Evolutionary conservation across 495 filamentous ascomycete species (phyloP).

Genomic region (Podospora australis): DNA sequence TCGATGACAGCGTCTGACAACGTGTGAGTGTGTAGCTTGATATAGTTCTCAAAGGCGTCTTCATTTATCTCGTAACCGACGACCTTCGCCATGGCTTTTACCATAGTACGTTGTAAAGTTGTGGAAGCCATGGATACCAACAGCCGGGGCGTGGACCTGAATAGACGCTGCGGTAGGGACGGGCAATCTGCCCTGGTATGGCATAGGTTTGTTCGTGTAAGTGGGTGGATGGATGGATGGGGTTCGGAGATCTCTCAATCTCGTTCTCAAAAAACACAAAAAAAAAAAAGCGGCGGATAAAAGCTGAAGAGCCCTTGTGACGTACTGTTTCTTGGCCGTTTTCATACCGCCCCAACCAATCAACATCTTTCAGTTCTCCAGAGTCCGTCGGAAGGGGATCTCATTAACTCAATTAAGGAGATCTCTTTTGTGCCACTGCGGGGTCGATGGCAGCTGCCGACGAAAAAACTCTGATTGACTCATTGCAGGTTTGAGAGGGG

Average conservation of each 20-base stretch:
- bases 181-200: background rate
- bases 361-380: constrained; percentile 1
- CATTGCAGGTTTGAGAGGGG: constrained; percentile 17
- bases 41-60: too few species aligned
- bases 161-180: too few species aligned
- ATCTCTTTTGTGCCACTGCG: constrained; percentile 28
- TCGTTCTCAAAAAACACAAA: background rate
- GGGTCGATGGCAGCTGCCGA: constrained; percentile 17
- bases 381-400: constrained; percentile 8
- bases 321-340: constrained; percentile 12
- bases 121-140: too few species aligned
- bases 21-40: too few species aligned
- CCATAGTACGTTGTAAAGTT: too few species aligned
- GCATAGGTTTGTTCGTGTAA: too few species aligned
- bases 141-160: too few species aligned
- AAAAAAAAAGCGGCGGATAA: constrained; percentile 5
- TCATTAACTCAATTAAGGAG: background rate
- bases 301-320: constrained; percentile 10
- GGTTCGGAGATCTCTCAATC: background rate
- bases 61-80: too few species aligned
- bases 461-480: constrained; percentile 34
- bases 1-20: background rate
- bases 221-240: background rate
- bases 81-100: too few species aligned
- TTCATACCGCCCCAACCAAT: constrained; percentile 16